phyloP scores from a whole-genome alignment of 2,329 filamentous ascomycete species.

The Paecilomyces niveus region DNA sequence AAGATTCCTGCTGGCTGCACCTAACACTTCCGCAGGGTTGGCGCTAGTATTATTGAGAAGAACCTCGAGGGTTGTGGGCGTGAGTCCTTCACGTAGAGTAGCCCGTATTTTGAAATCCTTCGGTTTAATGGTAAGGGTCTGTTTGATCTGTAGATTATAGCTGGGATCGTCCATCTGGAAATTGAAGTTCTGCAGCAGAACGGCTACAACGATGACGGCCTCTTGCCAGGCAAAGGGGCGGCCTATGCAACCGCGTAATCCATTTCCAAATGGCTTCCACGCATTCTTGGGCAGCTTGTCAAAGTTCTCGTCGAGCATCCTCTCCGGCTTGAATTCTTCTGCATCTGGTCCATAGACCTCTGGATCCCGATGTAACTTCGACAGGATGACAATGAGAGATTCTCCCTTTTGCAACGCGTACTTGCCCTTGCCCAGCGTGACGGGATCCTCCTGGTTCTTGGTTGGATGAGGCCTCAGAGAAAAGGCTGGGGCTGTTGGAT shows the following conservation, averaged over 20 bases:
- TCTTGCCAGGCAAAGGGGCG: conserved; percentile 71
- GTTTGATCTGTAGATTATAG: conserved; percentile 31
- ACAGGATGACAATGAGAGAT: conserved; percentile 43
- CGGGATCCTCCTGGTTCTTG: conserved; percentile 32
- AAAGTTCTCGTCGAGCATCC: conserved; percentile 65
- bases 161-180: conserved; percentile 55
- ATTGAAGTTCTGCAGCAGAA: conserved; percentile 66
- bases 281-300: conserved; percentile 55
- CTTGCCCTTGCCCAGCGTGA: conserved; percentile 52
- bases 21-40: conserved; percentile 4
- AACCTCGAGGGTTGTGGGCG: conserved; percentile 36
- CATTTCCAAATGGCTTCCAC: conserved; percentile 72
- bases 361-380: conserved; percentile 55
- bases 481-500: conserved; percentile 52
- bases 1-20: conserved; percentile 10
- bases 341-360: conserved; percentile 60
- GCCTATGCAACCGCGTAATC: conserved; percentile 64
- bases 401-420: conserved; percentile 53
- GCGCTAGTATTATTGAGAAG: conserved; percentile 18
- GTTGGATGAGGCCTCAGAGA: conserved; percentile 42
- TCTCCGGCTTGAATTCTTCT: conserved; percentile 60
- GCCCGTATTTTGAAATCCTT: conserved; percentile 58
- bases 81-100: conserved; percentile 45
- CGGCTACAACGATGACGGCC: conserved; percentile 52
- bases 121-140: conserved; percentile 34